These are phyloP conservation scores for Elsinoe ampelina DNA, from an alignment of 2,329 filamentous ascomycete genomes.

Conservation along the genomic window DNA sequence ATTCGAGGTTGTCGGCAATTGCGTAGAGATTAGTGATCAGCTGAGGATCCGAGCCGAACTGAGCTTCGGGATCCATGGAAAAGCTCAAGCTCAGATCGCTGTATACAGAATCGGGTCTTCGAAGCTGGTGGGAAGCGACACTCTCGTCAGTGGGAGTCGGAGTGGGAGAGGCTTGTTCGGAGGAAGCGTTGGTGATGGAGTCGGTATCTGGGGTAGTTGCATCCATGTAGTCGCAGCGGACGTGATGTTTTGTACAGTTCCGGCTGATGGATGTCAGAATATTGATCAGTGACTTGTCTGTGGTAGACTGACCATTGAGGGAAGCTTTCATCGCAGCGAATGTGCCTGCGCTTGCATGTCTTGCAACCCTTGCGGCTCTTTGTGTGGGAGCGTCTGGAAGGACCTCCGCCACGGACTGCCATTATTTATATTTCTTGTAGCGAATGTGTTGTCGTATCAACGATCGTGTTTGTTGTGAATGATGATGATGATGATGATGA, in stretches of 20 bases:
- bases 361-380: slow-evolving; percentile 98
- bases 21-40: slow-evolving; percentile 85
- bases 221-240: slow-evolving; percentile 96
- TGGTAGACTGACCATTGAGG: slow-evolving; percentile 68
- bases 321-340: slow-evolving; percentile 94
- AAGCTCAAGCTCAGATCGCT: slow-evolving; percentile 66
- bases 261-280: slow-evolving; percentile 48
- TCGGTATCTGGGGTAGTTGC: slow-evolving; percentile 57
- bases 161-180: slow-evolving; percentile 55
- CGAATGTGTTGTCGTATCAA: slow-evolving; percentile 11
- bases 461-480: neutral
- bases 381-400: slow-evolving; percentile 84
- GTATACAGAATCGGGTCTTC: slow-evolving; percentile 50
- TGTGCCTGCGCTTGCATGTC: slow-evolving; percentile 94
- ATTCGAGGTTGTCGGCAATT: slow-evolving; percentile 72
- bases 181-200: slow-evolving; percentile 38
- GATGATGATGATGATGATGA: neutral
- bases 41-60: slow-evolving; percentile 69
- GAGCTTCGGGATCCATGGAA: slow-evolving; percentile 59
- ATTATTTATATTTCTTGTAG: slow-evolving; percentile 39
- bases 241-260: slow-evolving; percentile 98
- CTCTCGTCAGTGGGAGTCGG: slow-evolving; percentile 78
- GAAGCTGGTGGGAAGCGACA: slow-evolving; percentile 62
- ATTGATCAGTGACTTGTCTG: slow-evolving; percentile 6
- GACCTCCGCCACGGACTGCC: slow-evolving; percentile 91